A percentile compares a stretch with the other conserved stretches of the same genome.
phyloP scores from a whole-genome alignment of 805 yeast genomes.

The Lipomyces sp. region DNA sequence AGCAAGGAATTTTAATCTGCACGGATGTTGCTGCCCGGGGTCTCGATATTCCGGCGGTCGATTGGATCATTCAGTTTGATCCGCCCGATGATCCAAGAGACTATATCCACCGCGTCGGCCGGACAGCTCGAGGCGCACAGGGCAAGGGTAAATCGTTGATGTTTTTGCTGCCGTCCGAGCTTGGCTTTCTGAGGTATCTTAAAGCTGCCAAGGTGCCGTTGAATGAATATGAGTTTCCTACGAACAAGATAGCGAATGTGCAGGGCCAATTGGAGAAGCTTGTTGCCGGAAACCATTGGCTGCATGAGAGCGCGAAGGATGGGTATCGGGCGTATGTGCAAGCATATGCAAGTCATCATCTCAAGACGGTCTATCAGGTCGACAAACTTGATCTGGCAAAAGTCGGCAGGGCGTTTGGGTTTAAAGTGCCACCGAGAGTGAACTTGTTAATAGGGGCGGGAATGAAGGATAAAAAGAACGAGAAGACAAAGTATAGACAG shows the following conservation, averaged over 20 bases:
- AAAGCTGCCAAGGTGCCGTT: constrained; percentile 97
- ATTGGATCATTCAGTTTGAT: constrained; percentile 98
- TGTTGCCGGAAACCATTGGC: constrained; percentile 88
- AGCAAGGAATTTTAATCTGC: constrained; percentile 88
- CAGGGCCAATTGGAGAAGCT: constrained; percentile 91
- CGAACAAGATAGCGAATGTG: constrained; percentile 91
- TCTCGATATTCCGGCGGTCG: constrained; percentile 96
- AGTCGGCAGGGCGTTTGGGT: constrained; percentile 95
- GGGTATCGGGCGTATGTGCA: constrained; percentile 96
- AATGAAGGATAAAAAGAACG: constrained; percentile 27
- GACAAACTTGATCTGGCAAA: constrained; percentile 92
- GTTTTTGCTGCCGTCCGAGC: constrained; percentile 92
- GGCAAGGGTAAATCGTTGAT: constrained; percentile 93
- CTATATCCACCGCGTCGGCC: constrained; percentile 97
- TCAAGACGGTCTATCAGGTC: constrained; percentile 94
- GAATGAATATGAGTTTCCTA: constrained; percentile 95
- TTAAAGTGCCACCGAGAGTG: constrained; percentile 90
- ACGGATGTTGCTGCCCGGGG: constrained; percentile 99
- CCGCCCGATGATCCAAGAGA: constrained; percentile 99
- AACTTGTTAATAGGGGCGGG: constrained; percentile 95
- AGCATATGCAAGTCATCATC: constrained; percentile 95
- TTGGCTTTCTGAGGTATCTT: constrained; percentile 91
- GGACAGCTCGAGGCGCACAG: constrained; percentile 88
- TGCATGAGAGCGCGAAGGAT: constrained; percentile 91
- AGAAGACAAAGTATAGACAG: constrained; percentile 19